These are phyloP conservation scores for Penstemon davidsonii DNA, from an alignment of 257 asterid genomes.

Conservation along the genomic window DNA sequence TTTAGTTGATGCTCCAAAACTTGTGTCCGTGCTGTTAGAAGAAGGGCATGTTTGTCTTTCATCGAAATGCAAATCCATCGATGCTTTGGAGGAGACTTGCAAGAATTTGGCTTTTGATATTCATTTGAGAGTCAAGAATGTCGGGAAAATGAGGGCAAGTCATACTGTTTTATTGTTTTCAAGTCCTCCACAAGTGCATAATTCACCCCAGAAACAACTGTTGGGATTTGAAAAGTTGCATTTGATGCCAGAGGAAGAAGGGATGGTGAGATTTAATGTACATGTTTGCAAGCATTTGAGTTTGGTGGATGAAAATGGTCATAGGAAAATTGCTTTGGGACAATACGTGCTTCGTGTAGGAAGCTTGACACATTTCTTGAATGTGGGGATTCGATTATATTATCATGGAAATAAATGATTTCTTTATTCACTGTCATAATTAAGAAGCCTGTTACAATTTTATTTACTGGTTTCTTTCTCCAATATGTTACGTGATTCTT, in stretches of 20 bases:
- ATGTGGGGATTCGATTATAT: conserved; percentile 39
- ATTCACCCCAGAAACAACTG: conserved; percentile 56
- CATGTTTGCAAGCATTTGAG: conserved; percentile 76
- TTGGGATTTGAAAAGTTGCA: conserved; percentile 54
- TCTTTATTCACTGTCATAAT: too few relatives aligned
- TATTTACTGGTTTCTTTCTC: conserved; percentile 2
- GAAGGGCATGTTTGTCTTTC: conserved; percentile 49
- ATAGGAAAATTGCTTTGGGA: conserved; percentile 57
- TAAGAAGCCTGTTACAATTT: conserved; percentile 29
- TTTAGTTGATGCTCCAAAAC: conserved; percentile 49
- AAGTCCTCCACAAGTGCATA: conserved; percentile 56
- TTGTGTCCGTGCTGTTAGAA: conserved; percentile 36
- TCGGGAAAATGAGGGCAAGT: conserved; percentile 50
- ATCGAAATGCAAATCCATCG: conserved; percentile 44
- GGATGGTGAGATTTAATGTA: conserved; percentile 44
- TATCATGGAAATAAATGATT: too few relatives aligned
- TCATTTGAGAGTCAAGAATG: conserved; percentile 48
- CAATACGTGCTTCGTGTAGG: conserved; percentile 62
- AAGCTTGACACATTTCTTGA: conserved; percentile 54
- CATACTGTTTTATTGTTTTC: conserved; percentile 58
- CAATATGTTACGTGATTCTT: too few relatives aligned
- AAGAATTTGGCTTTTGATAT: conserved; percentile 36
- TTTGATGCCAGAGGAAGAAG: conserved; percentile 43
- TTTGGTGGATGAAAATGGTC: conserved; percentile 57
- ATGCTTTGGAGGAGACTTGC: conserved; percentile 35